Conservation (phyloP, 1,284 basidiomycete species). For the Microbotryum violaceum region DNA sequence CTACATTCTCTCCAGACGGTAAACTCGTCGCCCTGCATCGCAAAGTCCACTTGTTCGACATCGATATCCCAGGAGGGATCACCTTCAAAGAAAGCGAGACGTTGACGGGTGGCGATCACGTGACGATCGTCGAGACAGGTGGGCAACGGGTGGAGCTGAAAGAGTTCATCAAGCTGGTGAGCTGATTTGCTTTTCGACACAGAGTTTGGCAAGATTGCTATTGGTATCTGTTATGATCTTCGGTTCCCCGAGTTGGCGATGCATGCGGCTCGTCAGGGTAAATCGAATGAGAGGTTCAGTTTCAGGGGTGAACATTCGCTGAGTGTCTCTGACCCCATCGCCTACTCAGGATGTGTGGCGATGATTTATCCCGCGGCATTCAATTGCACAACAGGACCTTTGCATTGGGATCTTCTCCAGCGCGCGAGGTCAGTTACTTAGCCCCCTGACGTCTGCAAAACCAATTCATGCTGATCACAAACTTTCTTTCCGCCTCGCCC, state of each 20-base stretch:
- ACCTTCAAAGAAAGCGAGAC: constrained; percentile 98
- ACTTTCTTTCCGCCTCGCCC: neutral
- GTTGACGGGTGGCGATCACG: constrained; percentile 65
- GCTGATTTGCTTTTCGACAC: neutral
- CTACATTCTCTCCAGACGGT: constrained; percentile 61
- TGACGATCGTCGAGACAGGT: constrained; percentile 87
- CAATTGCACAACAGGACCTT: constrained; percentile 83
- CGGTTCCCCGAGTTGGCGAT: constrained; percentile 93
- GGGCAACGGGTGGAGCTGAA: constrained; percentile 12
- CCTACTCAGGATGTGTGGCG: neutral
- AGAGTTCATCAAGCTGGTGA: neutral
- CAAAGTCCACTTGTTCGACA: constrained; percentile 96
- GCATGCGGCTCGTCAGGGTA: constrained; percentile 79
- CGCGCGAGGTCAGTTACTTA: constrained; percentile 57
- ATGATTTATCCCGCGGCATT: constrained; percentile 62
- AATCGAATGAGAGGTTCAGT: constrained; percentile 12
- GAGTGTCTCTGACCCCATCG: neutral
- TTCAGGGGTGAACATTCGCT: neutral
- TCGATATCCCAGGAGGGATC: constrained; percentile 94
- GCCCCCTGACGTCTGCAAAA: neutral
- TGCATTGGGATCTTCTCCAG: constrained; percentile 93
- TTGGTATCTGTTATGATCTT: constrained; percentile 86
- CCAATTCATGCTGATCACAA: neutral
- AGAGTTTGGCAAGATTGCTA: constrained; percentile 82
- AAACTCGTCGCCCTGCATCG: constrained; percentile 75